These are phyloP conservation scores for Acanthamoeba royreba DNA, from an alignment of 208 protist genomes.

Conservation along the genomic window DNA sequence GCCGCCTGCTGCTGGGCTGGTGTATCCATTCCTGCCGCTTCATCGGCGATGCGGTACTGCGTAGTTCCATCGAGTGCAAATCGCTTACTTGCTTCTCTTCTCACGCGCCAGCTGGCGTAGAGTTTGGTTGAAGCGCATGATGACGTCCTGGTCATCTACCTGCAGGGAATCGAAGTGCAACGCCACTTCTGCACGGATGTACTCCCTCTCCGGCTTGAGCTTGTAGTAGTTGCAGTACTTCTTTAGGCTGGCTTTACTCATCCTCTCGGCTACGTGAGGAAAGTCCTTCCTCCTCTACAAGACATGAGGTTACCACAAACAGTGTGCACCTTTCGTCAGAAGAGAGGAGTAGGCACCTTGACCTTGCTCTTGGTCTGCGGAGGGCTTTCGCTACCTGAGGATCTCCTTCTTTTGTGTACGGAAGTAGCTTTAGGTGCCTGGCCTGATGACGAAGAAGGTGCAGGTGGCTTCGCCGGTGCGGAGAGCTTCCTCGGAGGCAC, in stretches of 20 bases:
- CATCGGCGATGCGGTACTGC: too few relatives aligned
- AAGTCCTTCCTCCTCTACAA: not conserved
- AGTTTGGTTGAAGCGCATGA: not conserved
- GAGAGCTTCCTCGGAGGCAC: too few relatives aligned
- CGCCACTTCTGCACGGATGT: not conserved
- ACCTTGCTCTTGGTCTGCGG: not conserved
- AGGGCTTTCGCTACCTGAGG: not conserved
- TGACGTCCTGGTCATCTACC: not conserved
- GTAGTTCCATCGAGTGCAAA: too few relatives aligned
- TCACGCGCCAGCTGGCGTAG: not conserved
- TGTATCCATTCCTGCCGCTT: too few relatives aligned
- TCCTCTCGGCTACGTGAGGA: not conserved
- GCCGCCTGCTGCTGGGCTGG: too few relatives aligned
- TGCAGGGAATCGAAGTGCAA: not conserved
- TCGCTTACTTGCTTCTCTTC: not conserved
- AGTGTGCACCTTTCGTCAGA: not conserved
- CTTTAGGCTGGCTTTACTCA: not conserved
- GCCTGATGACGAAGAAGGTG: not conserved
- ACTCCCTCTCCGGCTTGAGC: not conserved
- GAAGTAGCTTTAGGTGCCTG: not conserved
- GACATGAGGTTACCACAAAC: too few relatives aligned
- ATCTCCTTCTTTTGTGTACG: not conserved
- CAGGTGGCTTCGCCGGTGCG: not conserved
- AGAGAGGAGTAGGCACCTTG: not conserved
- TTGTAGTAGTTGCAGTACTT: not conserved